Percentiles rank a stretch among this genome's conserved stretches.
These are phyloP conservation scores for Excoecaria cochinchinensis DNA, from an alignment of 345 rosid species.

Conservation along the genomic window DNA sequence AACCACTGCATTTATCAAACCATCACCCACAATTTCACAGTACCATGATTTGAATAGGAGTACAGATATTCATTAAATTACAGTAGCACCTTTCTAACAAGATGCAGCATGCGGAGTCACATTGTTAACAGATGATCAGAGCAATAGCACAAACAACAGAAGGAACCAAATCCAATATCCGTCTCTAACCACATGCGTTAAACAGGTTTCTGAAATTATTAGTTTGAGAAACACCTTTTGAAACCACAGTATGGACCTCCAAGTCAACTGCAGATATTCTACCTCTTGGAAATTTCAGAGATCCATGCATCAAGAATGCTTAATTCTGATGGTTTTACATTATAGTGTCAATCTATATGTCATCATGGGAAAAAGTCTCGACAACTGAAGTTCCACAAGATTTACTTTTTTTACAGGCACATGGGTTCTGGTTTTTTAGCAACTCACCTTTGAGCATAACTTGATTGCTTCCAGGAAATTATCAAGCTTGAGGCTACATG, in stretches of 20 bases:
- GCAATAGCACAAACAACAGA: neutral
- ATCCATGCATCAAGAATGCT: neutral
- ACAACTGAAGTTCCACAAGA: neutral
- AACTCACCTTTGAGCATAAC: slow-evolving; percentile 50
- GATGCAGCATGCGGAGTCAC: neutral
- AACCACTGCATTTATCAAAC: too few relatives aligned
- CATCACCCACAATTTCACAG: neutral
- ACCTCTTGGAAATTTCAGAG: neutral
- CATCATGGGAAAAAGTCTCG: neutral
- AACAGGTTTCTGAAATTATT: neutral
- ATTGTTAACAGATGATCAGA: neutral
- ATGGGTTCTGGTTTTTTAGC: neutral
- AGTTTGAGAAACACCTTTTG: too few relatives aligned
- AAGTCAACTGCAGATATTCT: too few relatives aligned
- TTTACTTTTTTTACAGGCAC: neutral
- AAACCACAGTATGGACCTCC: too few relatives aligned
- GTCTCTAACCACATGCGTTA: neutral
- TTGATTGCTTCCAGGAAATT: slow-evolving; percentile 46
- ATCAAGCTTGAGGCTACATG: slow-evolving; percentile 53
- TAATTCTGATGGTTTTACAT: neutral
- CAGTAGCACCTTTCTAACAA: neutral
- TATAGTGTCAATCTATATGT: neutral
- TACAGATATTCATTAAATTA: neutral
- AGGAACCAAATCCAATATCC: neutral
- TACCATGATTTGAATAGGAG: neutral